Conservation (phyloP, 768 basidiomycete species). For the Hydnomerulius pinastri region DNA sequence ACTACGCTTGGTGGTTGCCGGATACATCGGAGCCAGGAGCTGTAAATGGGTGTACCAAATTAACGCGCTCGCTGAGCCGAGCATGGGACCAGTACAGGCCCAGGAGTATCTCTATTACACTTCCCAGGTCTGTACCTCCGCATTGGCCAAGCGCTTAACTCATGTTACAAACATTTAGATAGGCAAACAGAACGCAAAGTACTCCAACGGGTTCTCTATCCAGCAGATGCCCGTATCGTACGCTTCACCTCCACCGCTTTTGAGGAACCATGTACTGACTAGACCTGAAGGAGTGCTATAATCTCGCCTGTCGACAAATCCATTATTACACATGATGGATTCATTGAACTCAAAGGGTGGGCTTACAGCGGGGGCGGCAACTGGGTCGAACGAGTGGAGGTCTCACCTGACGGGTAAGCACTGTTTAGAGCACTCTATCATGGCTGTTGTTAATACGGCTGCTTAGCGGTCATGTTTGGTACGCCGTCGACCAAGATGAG, state of each 20-base stretch:
- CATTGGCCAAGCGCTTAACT: neutral
- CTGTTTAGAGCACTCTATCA: neutral
- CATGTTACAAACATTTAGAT: neutral
- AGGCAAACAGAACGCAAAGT: slow-evolving; percentile 51
- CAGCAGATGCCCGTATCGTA: slow-evolving; percentile 61
- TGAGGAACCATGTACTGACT: no score
- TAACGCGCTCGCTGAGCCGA: slow-evolving; percentile 50
- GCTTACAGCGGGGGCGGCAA: slow-evolving; percentile 50
- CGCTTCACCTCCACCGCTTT: no score
- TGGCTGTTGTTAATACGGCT: neutral
- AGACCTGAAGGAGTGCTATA: slow-evolving; percentile 18
- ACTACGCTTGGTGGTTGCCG: slow-evolving; percentile 50
- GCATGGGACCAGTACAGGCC: slow-evolving; percentile 51
- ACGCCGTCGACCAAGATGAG: slow-evolving; percentile 13
- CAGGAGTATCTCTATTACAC: slow-evolving; percentile 58
- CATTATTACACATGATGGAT: slow-evolving; percentile 50
- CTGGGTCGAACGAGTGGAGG: slow-evolving; percentile 59
- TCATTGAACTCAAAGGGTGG: slow-evolving; percentile 45
- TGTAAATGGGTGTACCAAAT: slow-evolving; percentile 56
- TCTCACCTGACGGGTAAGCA: slow-evolving; percentile 28
- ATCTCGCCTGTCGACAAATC: slow-evolving; percentile 36
- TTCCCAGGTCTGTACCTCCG: slow-evolving; percentile 40
- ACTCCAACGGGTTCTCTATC: slow-evolving; percentile 58
- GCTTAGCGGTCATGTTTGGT: slow-evolving; percentile 17
- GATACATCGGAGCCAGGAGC: slow-evolving; percentile 56